These are phyloP conservation scores for Protomyces macrosporus DNA, from an alignment of 1,139 yeast species.

Conservation along the genomic window DNA sequence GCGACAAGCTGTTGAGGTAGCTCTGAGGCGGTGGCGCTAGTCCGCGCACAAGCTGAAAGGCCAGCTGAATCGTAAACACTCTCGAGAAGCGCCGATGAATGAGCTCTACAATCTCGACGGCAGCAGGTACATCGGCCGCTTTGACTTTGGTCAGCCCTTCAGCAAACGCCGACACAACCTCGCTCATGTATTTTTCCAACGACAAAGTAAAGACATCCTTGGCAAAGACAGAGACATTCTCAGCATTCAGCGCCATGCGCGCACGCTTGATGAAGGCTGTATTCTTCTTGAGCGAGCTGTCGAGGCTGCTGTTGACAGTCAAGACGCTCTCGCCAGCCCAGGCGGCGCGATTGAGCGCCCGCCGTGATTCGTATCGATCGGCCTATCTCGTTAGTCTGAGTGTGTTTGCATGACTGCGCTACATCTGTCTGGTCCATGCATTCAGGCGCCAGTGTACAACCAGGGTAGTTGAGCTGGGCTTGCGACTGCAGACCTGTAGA, in stretches of 20 bases:
- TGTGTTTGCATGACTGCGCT: not conserved
- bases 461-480: too few relatives aligned
- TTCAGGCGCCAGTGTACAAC: not conserved
- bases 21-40: slow-evolving; percentile 43
- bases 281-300: slow-evolving; percentile 76
- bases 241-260: slow-evolving; percentile 52
- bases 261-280: slow-evolving; percentile 74
- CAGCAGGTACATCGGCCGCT: slow-evolving; percentile 60
- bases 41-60: slow-evolving; percentile 53
- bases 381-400: not conserved
- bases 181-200: slow-evolving; percentile 71
- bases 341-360: not conserved
- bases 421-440: not conserved
- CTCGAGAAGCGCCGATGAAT: slow-evolving; percentile 66
- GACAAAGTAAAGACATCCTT: slow-evolving; percentile 61
- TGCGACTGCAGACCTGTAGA: too few relatives aligned
- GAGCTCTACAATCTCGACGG: slow-evolving; percentile 62
- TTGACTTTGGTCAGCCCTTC: slow-evolving; percentile 58
- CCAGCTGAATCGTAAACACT: slow-evolving; percentile 32
- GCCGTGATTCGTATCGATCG: not conserved
- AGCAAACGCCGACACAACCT: slow-evolving; percentile 56
- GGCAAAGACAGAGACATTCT: slow-evolving; percentile 47
- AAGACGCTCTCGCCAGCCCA: not conserved
- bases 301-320: slow-evolving; percentile 43
- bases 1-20: slow-evolving; percentile 37